phyloP scores from a whole-genome alignment of 371 early-diverging fungal species.

The Coemansia sp. region DNA sequence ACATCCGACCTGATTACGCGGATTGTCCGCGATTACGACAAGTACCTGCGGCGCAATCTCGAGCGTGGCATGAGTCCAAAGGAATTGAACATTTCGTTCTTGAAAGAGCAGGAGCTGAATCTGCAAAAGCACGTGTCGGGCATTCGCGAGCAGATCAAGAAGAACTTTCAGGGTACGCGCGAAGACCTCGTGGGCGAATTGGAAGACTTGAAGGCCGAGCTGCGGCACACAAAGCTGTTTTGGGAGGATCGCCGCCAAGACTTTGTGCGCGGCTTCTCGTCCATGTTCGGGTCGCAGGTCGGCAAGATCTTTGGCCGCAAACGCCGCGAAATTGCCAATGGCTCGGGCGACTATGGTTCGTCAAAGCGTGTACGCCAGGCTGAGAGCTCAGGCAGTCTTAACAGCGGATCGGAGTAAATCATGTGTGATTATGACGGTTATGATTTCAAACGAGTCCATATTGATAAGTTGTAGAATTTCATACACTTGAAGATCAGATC shows the following conservation, averaged over 20 bases:
- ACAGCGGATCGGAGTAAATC: neutral
- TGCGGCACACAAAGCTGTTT: conserved; percentile 62
- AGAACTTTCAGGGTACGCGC: conserved; percentile 61
- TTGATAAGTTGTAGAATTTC: neutral
- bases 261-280: conserved; percentile 66
- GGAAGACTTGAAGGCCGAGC: conserved; percentile 61
- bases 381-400: neutral
- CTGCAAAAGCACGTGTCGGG: conserved; percentile 71
- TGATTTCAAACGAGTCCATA: neutral
- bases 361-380: conserved; percentile 31
- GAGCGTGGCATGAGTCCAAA: conserved; percentile 87
- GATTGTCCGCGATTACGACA: conserved; percentile 93
- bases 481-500: neutral
- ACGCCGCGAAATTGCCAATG: conserved; percentile 15
- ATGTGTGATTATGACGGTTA: neutral
- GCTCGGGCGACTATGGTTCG: neutral
- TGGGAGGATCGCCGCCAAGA: conserved; percentile 77
- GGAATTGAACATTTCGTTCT: conserved; percentile 86
- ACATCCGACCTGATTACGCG: conserved; percentile 95
- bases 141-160: conserved; percentile 61
- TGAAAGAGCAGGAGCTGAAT: conserved; percentile 78
- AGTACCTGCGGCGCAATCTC: conserved; percentile 87
- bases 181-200: conserved; percentile 60
- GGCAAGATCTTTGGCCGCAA: conserved; percentile 44
- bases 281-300: conserved; percentile 61